Evolutionary conservation across 345 rosid genomes (phyloP), one percentile per base, ranked within the genome.

Genomic region (Citropsis articulata): DNA sequence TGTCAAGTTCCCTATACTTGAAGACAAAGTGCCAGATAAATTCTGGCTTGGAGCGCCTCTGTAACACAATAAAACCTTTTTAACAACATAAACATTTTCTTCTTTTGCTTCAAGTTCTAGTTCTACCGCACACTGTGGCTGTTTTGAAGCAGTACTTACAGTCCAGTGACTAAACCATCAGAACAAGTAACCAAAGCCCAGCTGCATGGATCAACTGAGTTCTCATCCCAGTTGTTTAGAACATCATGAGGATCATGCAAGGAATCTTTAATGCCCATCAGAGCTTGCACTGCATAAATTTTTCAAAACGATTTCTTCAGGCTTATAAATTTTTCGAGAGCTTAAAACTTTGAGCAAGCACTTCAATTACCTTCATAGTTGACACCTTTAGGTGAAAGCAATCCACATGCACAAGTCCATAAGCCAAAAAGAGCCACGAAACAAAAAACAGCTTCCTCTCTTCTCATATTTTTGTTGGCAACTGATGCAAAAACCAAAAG

Each of bases 1-100:
- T 82, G 92, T 89, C 88, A 96, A 83, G 86, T 94, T 94, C 31
- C 91, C 90, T 55, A 96, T 85, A 80, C 90, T 89, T 12, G 92
- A 87, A 50, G 91, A 75, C 77, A 96, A 92, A 69, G 84, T 81
- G 62, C 99, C 97, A 71, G 94, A 89, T 33, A 96, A 83, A 78
- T 83, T 78, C 83, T 92, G 98, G 87, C 97, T 91, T 36, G 96
- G 98, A 79, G 91, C 94, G 79, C 86, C 91, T 76, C 99, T 94
- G 90, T 76, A 86, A 69, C 78, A 24, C 77, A 85, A 63, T 76
- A 24, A 80, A 81, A 64, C 57, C 76, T 25, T 62, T 55, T 40
- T 61, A 65, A 62, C 60, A 53, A 42, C 12, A 57, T 38, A 33
- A 55, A 27, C 45, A 28, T 65, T 65, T 42, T 31, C 16, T 28